Conservation (phyloP, 768 basidiomycete species). For the Podaxis sp. region DNA sequence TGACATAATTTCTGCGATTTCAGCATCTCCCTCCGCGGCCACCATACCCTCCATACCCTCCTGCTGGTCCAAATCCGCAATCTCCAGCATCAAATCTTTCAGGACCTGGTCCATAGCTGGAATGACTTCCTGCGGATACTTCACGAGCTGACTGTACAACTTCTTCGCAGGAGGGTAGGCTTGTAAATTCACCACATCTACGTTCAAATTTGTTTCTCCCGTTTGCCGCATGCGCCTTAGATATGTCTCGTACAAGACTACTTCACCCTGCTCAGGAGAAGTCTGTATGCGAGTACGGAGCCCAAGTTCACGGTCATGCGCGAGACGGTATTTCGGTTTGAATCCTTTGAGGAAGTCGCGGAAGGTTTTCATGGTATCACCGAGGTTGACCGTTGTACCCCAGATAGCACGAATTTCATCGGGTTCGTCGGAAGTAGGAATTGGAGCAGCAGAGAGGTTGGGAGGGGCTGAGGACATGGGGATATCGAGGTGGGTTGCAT, state of each 20-base stretch:
- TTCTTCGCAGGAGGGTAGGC: slow-evolving; percentile 86
- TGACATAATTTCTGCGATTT: slow-evolving; percentile 85
- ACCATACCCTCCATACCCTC: slow-evolving; percentile 73
- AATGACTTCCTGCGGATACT: slow-evolving; percentile 96
- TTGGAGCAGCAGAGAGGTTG: slow-evolving; percentile 58
- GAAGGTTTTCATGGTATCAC: slow-evolving; percentile 90
- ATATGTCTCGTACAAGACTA: slow-evolving; percentile 75
- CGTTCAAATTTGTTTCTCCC: slow-evolving; percentile 89
- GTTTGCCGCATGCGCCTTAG: slow-evolving; percentile 86
- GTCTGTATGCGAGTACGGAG: slow-evolving; percentile 48
- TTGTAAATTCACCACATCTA: slow-evolving; percentile 83
- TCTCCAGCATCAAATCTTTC: slow-evolving; percentile 88
- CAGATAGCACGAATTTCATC: slow-evolving; percentile 92
- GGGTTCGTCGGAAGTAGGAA: slow-evolving; percentile 61
- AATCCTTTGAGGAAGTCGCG: slow-evolving; percentile 88
- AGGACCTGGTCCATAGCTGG: slow-evolving; percentile 97
- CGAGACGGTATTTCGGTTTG: slow-evolving; percentile 85
- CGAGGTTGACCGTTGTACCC: slow-evolving; percentile 94
- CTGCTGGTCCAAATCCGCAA: slow-evolving; percentile 79
- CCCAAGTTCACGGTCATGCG: slow-evolving; percentile 66
- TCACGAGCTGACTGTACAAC: slow-evolving; percentile 78
- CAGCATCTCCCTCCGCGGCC: slow-evolving; percentile 75
- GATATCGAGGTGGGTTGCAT: slow-evolving; percentile 55
- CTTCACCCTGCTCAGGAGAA: slow-evolving; percentile 67
- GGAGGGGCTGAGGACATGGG: slow-evolving; percentile 56